Conservation (phyloP, 257 asterid species). For the Solanum pennellii region DNA sequence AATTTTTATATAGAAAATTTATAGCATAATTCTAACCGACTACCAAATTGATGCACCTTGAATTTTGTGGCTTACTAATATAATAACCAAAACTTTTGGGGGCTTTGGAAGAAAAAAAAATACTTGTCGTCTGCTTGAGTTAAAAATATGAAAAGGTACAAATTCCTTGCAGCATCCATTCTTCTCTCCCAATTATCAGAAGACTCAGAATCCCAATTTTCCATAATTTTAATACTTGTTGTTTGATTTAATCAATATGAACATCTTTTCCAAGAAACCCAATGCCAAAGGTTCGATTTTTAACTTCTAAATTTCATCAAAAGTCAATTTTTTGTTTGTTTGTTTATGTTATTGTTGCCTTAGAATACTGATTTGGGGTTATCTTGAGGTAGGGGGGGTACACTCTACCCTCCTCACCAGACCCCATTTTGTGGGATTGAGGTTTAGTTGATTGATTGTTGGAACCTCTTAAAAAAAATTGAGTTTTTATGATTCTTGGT, state of each 20-base stretch:
- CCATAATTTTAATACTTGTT: background rate
- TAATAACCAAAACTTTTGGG: too few species aligned
- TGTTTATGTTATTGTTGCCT: constrained; percentile 1
- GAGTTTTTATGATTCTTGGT: background rate
- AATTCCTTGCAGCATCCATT: background rate
- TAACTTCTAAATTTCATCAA: background rate
- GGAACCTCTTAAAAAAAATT: background rate
- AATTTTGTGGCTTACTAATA: too few species aligned
- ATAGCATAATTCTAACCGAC: too few species aligned
- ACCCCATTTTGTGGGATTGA: background rate
- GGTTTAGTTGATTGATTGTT: background rate
- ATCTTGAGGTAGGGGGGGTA: background rate
- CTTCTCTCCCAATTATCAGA: background rate
- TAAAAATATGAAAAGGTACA: background rate
- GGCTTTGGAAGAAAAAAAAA: too few species aligned
- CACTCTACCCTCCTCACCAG: background rate
- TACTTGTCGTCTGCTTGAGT: background rate
- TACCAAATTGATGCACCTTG: too few species aligned
- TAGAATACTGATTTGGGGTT: background rate
- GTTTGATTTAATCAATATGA: constrained; percentile 21
- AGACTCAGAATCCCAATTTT: background rate
- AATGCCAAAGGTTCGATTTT: constrained; percentile 57
- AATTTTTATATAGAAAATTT: too few species aligned
- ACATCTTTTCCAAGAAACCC: constrained; percentile 75
- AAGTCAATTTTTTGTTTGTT: background rate